Base-by-base conservation (phyloP, 139 green algal species). In the Micractinium conductrix region DNA sequence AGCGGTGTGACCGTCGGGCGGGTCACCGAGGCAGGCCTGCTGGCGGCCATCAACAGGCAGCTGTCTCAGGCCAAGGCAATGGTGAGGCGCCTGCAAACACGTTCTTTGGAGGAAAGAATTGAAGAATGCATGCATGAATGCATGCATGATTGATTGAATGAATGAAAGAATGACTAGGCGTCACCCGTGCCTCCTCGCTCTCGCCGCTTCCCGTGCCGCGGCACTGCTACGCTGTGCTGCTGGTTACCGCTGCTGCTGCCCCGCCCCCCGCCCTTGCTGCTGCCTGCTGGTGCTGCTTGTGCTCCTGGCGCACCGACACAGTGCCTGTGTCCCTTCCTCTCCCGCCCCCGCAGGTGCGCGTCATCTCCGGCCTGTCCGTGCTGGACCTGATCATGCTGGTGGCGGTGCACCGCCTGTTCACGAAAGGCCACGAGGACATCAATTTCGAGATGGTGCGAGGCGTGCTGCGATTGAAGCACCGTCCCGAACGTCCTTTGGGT, bases 371-470 rank as follows among this genome's bases (percentile, higher is more conserved):
- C 30, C 43, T 70, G 71, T 42, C 71, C 24, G 83, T 95, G 30
- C 78, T 95, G 87, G 92, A 95, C 78, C 81, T 95, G 38, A 90
- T 80, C 76, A 68, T 95, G 74, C 84, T 95, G 80, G 92, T 95
- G 68, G 91, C 92, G 14, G 81, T 80, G 44, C 71, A 89, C 37
- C 87, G 92, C 4, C 43, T 93, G 63, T 53, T 6, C 80, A 68
- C 12, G 44, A 80, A 22, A 33, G 78, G 24, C 30, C 55, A 8
- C 26, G 71, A 87, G 19, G 84, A 48, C 37, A 26, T 87, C 83
- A 95, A 92, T 69, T 95, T 95, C 84, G 89, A 95, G 78, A 87
- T 88, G 88, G 74, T 90, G 45, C 1, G 90, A 69, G 16, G 80
- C n/a, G n/a, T n/a, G n/a, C n/a, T n/a, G n/a, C n/a, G n/a, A n/a